Conservation (phyloP, 176 grass and related monocot genomes). For the Phyllostachys edulis region DNA sequence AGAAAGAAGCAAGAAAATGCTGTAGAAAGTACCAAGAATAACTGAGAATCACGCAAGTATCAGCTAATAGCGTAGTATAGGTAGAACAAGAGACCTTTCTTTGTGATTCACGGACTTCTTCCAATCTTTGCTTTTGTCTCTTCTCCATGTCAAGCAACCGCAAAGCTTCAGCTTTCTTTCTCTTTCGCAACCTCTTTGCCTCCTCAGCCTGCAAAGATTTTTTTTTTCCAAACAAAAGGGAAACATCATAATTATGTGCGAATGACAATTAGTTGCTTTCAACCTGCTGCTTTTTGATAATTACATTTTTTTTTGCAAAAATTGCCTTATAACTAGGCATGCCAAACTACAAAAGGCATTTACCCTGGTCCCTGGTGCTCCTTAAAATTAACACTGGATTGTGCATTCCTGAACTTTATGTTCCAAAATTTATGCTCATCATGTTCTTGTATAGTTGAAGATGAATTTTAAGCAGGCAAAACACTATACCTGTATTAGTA, state of each 20-base stretch:
- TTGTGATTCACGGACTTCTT: slow-evolving; percentile 87
- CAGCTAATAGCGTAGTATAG: not conserved
- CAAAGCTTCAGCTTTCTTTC: slow-evolving; percentile 65
- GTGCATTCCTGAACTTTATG: not conserved
- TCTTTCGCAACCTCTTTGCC: slow-evolving; percentile 74
- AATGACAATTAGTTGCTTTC: not conserved
- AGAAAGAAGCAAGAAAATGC: not conserved
- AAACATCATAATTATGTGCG: not conserved
- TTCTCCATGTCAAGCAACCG: slow-evolving; percentile 78
- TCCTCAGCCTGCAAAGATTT: slow-evolving; percentile 68
- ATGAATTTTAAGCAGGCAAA: not conserved
- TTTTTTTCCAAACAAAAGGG: not conserved
- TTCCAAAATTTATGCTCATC: not conserved
- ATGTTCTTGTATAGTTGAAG: slow-evolving; percentile 1
- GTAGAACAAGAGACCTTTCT: slow-evolving; percentile 55
- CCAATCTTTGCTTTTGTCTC: slow-evolving; percentile 91
- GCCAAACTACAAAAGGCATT: not conserved
- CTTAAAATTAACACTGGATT: slow-evolving; percentile 22
- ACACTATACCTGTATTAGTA: slow-evolving; percentile 70
- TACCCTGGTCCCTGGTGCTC: not conserved
- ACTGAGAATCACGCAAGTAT: not conserved
- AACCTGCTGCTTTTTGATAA: not conserved
- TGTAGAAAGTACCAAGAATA: not conserved
- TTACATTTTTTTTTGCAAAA: not conserved
- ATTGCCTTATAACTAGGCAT: not conserved